Base-by-base conservation (phyloP, 176 grass and related monocot genomes). In the Alopecurus myosuroides region DNA sequence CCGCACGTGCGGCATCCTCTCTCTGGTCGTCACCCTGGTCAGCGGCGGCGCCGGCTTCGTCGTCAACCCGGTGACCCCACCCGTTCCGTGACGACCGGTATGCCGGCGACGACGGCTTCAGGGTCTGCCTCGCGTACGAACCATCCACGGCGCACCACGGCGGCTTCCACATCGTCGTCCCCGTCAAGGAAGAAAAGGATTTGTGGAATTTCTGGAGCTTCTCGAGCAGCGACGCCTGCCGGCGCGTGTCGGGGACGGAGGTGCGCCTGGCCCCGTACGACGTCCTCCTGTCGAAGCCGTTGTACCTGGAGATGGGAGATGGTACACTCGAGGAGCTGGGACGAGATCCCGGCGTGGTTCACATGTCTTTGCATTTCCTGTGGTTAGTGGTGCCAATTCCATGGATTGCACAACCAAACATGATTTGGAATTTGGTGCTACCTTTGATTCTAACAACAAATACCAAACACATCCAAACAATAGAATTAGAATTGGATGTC, bases 371-470 rank as follows among this genome's bases (percentile, higher is more conserved):
- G 12, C 34, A 62, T 12, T 68, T 68, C 30, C 5, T 81, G 4
- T 68, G 78, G 78, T 81, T 62, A 44, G 78, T 51, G 20, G 78
- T 51, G 78, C 78, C 78, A n/a, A n/a, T n/a, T n/a, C n/a, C n/a
- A n/a, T n/a, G n/a, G n/a, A n/a, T n/a, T n/a, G n/a, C n/a, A n/a
- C n/a, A n/a, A n/a, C n/a, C n/a, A n/a, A n/a, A n/a, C n/a, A n/a
- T n/a, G n/a, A n/a, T n/a, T n/a, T n/a, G n/a, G n/a, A n/a, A n/a
- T n/a, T n/a, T n/a, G n/a, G n/a, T n/a, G n/a, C n/a, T n/a, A n/a
- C n/a, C n/a, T n/a, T n/a, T n/a, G n/a, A n/a, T n/a, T n/a, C n/a
- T n/a, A n/a, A n/a, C n/a, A n/a, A n/a, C n/a, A n/a, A n/a, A n/a
- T n/a, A n/a, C n/a, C n/a, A n/a, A n/a, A n/a, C n/a, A n/a, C n/a